Base-by-base conservation (phyloP, 1,284 basidiomycete species). In the Ceratorhiza oryzae-sativae region DNA sequence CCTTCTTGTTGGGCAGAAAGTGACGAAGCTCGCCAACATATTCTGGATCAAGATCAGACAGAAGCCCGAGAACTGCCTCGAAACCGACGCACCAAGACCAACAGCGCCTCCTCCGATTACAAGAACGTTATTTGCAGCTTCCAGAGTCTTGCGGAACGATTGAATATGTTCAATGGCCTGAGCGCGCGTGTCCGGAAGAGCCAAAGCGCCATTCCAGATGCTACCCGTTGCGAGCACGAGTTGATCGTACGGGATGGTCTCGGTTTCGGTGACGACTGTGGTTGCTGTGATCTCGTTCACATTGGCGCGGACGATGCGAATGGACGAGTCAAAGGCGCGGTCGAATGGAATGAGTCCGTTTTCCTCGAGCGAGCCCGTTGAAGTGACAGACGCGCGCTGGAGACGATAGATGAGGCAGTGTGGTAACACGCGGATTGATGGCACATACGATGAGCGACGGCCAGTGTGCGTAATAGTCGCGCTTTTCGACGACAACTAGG, bases 91-190 rank as follows among this genome's bases (percentile, higher is more conserved):
- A 88, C 88, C 89, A 61, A 85, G 78, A 8, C 87, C 88, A 32
- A 90, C 84, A 2, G 89, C 82, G 32, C 90, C 89, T 45, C 87
- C 89, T 36, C 89, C 90, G 6, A 83, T 86, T 45, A 90, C 78
- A 8, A 87, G 82, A 68, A 89, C 81, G 74, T 85, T 82, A 34
- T 81, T 80, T 0, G 88, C 86, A 1, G 79, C 78, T 45, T 81
- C 79, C 72, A 88, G 84, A 62, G 82, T 83, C 42, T 76, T 75
- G 41, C 85, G 80, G 84, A 85, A 86, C 0, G 78, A 73, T 9
- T 75, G 74, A 45, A 88, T 74, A 60, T 82, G 80, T 18, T 79
- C 78, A 18, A 81, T 71, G 6, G 84, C 79, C 3, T 84, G 83
- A 79, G 1, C 77, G 76, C 65, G 36, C 15, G 30, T 71, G 15